Percentiles rank a stretch among this genome's conserved stretches.
These are phyloP conservation scores for Chloranthus sessilifolius DNA, from an alignment of 164 flowering plant genomes.

Conservation along the genomic window DNA sequence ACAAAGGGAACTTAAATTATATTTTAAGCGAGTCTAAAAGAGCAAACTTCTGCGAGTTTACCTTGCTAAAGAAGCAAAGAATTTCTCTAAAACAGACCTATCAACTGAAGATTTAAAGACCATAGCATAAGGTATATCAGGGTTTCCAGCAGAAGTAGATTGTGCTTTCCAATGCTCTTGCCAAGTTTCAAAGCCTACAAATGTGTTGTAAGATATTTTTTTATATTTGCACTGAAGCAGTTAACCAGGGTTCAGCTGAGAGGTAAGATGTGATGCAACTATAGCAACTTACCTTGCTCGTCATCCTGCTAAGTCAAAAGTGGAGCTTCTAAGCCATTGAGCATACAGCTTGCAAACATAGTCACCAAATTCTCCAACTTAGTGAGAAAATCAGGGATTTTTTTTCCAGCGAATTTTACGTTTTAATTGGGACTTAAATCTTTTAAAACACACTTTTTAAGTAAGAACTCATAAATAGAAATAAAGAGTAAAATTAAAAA, in stretches of 20 bases:
- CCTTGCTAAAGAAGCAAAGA: conserved; percentile 62
- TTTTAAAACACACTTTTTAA: too few species aligned
- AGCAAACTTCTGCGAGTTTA: conserved; percentile 16
- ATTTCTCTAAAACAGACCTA: conserved; percentile 43
- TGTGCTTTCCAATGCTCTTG: conserved; percentile 59
- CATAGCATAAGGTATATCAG: conserved; percentile 30
- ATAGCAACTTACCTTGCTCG: conserved; percentile 52
- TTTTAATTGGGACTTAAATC: too few species aligned
- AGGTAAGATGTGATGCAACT: too few species aligned
- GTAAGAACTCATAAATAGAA: too few species aligned
- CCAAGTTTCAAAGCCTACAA: conserved; percentile 54
- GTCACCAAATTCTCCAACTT: conserved; percentile 49
- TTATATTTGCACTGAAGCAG: background rate
- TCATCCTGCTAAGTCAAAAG: conserved; percentile 27
- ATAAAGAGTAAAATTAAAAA: too few species aligned
- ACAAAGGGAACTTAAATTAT: background rate
- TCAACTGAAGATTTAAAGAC: conserved; percentile 40
- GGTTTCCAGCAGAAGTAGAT: conserved; percentile 55
- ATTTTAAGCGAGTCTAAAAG: background rate
- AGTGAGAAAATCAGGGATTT: conserved; percentile 62
- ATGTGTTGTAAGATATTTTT: conserved; percentile 1
- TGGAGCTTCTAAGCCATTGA: conserved; percentile 22
- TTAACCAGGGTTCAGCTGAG: background rate
- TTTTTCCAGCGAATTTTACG: too few species aligned
- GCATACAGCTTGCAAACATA: conserved; percentile 25